Evolutionary conservation across 371 early-diverging fungal species (phyloP), one percentile per base, ranked within the genome.

Genomic region (Synchytrium microbalum): DNA sequence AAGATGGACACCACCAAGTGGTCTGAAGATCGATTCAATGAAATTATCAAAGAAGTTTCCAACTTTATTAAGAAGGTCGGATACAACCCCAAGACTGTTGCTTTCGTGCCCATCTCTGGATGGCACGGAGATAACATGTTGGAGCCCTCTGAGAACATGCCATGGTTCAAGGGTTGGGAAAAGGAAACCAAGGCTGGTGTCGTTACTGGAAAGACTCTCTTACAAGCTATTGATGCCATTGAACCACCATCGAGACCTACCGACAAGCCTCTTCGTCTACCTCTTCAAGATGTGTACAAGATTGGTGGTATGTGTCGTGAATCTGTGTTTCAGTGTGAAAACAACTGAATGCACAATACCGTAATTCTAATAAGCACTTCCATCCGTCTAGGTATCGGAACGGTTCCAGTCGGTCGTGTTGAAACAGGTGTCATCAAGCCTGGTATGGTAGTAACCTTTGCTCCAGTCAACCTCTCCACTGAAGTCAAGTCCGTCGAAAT

Each of bases 121-220:
- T 95, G 92, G 91, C 87, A 91, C 82, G 96, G 96, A 72, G 96
- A 95, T 84, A 97, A 97, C 92, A 89, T 96, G 92, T 78, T 94
- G 74, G 92, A 92, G 76, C 82, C 89, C 71, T 89, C 93, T 72
- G 68, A 69, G 77, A 91, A 92, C 88, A 92, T 93, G 95, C 78
- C 88, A 76, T 94, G 94, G 95, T 93, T 86, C 89, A 93, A 93
- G 89, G 93, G 93, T 78, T 93, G 93, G 92, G 84, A 63, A 79
- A 91, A 91, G 87, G 90, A 90, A 77, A 85, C 82, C 85, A 91
- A 93, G 84, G 82, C 82, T 64, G 89, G 88, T 72, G 28, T 56
- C 54, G 28, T 24, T 51, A 74, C 72, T 57, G 81, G 95, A 73
- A 92, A 89, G 87, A 93, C 96, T 72, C 90, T 96, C 62, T 81